A percentile compares a stretch with the other conserved stretches of the same genome.
Evolutionary conservation across 306 rosid species (phyloP).

Genomic region (Quercus glauca): DNA sequence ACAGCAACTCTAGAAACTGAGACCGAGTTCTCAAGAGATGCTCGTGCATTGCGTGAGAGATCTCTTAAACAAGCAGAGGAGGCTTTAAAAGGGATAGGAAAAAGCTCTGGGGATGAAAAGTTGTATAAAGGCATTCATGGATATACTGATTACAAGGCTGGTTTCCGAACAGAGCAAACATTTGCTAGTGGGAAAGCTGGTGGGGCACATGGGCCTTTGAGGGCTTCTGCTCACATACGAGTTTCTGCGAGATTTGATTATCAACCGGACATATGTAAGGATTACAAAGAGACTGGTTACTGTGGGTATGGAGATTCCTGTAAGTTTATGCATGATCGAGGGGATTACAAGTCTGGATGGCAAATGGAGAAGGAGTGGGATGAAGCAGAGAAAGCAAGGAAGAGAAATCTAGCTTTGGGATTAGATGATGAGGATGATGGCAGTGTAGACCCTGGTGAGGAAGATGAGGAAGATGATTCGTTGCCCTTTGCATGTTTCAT

Average conservation of each 20-base stretch:
- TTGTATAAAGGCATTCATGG: conserved; percentile 65
- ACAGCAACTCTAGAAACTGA: conserved; percentile 84
- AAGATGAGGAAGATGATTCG: conserved; percentile 44
- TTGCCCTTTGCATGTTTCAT: conserved; percentile 82
- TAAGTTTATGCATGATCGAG: conserved; percentile 95
- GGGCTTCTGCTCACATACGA: conserved; percentile 91
- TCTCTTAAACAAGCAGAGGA: conserved; percentile 65
- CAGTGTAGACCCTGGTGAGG: conserved; percentile 36
- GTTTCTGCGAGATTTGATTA: conserved; percentile 78
- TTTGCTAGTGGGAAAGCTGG: conserved; percentile 87
- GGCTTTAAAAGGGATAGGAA: conserved; percentile 50
- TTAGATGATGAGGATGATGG: conserved; percentile 39
- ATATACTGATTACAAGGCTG: conserved; percentile 72
- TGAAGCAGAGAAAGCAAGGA: conserved; percentile 79
- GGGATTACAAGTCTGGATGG: conserved; percentile 94
- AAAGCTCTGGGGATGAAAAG: conserved; percentile 45
- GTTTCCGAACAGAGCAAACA: conserved; percentile 79
- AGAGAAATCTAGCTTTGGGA: conserved; percentile 63
- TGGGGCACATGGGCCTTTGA: conserved; percentile 85
- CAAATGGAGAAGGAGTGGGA: conserved; percentile 93
- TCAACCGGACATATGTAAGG: conserved; percentile 90
- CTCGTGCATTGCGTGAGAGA: conserved; percentile 71
- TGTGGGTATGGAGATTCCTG: conserved; percentile 85
- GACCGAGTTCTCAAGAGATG: conserved; percentile 72
- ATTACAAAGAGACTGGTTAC: conserved; percentile 85